Conservation (phyloP, 163 green algal species). For the Chlamydomonas reinhardtii region DNA sequence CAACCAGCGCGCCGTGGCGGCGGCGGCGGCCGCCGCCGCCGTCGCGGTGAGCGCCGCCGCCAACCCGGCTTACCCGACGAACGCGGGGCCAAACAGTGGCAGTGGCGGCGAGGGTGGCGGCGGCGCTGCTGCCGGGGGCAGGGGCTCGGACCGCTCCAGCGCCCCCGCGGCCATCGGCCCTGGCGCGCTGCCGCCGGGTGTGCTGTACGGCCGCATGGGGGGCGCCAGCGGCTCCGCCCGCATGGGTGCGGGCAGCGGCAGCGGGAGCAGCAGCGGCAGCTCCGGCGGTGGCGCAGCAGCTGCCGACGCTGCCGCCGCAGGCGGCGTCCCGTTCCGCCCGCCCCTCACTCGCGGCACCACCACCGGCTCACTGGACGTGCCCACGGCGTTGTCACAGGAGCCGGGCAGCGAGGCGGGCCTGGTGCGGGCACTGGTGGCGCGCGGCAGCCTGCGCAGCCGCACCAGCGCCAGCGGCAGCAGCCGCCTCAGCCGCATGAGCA, state of each 20-base stretch:
- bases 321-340: not conserved
- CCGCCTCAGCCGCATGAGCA: constrained; percentile 42
- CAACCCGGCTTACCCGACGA: not conserved
- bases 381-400: not conserved
- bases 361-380: constrained; percentile 1
- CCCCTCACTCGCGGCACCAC: constrained; percentile 7
- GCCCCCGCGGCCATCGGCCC: constrained; percentile 4
- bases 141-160: constrained; percentile 2
- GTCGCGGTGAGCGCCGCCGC: not conserved
- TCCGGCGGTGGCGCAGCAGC: not conserved
- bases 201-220: not conserved
- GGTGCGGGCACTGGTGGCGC: not conserved
- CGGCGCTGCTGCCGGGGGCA: not conserved
- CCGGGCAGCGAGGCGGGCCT: not conserved
- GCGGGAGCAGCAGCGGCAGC: not conserved
- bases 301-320: not conserved
- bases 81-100: not conserved
- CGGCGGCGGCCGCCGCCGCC: not conserved
- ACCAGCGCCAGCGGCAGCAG: not conserved
- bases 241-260: not conserved
- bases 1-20: constrained; percentile 11
- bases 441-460: not conserved
- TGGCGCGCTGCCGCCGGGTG: not conserved
- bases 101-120: too few relatives aligned
- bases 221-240: not conserved